phyloP scores from a whole-genome alignment of 139 green algal species.

The Zygnema cylindricum region DNA sequence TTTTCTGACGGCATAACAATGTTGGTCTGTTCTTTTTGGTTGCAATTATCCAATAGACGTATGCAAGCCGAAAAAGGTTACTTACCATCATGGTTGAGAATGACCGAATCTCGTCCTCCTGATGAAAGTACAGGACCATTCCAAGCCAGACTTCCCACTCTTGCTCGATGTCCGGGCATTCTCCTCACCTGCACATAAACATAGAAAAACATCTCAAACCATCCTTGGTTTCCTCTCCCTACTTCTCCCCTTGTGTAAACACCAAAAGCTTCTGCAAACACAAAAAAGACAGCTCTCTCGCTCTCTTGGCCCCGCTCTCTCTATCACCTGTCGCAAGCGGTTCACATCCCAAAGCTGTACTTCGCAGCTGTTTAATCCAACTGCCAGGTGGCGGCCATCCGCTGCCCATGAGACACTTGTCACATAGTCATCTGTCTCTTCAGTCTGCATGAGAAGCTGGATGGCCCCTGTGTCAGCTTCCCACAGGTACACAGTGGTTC shows the following conservation, averaged over 20 bases:
- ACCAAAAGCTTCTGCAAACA: too few species aligned
- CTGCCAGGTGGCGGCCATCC: slow-evolving; percentile 89
- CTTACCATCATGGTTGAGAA: slow-evolving; percentile 84
- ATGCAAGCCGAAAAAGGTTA: too few species aligned
- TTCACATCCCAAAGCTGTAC: slow-evolving; percentile 88
- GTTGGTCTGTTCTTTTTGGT: too few species aligned
- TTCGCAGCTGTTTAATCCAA: slow-evolving; percentile 73
- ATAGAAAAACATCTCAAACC: too few species aligned
- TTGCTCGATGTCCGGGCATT: slow-evolving; percentile 85
- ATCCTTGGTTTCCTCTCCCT: too few species aligned
- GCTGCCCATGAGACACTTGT: slow-evolving; percentile 84
- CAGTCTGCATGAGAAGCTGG: slow-evolving; percentile 76
- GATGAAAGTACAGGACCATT: slow-evolving; percentile 79
- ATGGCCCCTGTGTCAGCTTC: slow-evolving; percentile 83
- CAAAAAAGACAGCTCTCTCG: too few species aligned
- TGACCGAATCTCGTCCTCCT: slow-evolving; percentile 82
- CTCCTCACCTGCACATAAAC: slow-evolving; percentile 72
- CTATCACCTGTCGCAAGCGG: too few species aligned
- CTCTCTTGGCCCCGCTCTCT: too few species aligned
- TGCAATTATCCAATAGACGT: too few species aligned
- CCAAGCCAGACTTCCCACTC: slow-evolving; percentile 86
- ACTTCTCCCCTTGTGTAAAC: too few species aligned
- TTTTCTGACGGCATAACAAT: too few species aligned
- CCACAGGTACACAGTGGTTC: slow-evolving; percentile 91
- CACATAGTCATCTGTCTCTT: slow-evolving; percentile 76